Evolutionary conservation across 257 asterid genomes (phyloP), one percentile per base, ranked within the genome.

Genomic region (Scutellaria baicalensis): DNA sequence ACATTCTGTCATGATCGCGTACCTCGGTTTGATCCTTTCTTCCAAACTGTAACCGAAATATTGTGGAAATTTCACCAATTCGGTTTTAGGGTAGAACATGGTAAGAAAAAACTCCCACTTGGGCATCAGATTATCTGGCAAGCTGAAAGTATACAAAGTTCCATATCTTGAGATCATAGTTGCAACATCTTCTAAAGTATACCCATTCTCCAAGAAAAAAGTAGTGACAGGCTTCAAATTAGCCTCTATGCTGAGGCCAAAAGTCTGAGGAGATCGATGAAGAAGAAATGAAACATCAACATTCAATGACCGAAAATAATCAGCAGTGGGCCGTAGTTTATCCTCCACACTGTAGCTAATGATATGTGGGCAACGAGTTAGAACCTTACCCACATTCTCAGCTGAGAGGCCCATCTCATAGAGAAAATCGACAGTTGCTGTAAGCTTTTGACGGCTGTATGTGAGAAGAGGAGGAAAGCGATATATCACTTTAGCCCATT

Each of bases 391-490:
- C 55, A 91, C 97, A 59, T 73, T 80, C 77, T 91, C 92, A 4
- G 92, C 81, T 3, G 99, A 83, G 55, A 93, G 92, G 6, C 99
- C 96, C 83, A 87, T 82, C 80, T 91, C 99, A 13, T 89, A 86
- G 40, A 93, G 94, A 58, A 89, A 91, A 73, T 86, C 97, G 0
- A 87, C 96, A 8, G 96, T 85, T 71, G 86, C 76, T 68, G 71
- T 77, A 55, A 93, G 82, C 74, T 87, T 93, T 36, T 70, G 82
- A 71, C 89, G 71, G 84, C 98, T 93, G 78, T 93, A 93, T 42
- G 98, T 93, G 77, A 91, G 95, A 75, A 91, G 95, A 1, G 97
- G 87, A n/a, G 98, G 98, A 75, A 89, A 89, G 36, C 96, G 88
- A 44, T 84, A 87, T 44, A 93, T 93, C 6, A 93, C 96, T 81